phyloP scores from a whole-genome alignment of 306 rosid genomes.

The Malus orientalis region DNA sequence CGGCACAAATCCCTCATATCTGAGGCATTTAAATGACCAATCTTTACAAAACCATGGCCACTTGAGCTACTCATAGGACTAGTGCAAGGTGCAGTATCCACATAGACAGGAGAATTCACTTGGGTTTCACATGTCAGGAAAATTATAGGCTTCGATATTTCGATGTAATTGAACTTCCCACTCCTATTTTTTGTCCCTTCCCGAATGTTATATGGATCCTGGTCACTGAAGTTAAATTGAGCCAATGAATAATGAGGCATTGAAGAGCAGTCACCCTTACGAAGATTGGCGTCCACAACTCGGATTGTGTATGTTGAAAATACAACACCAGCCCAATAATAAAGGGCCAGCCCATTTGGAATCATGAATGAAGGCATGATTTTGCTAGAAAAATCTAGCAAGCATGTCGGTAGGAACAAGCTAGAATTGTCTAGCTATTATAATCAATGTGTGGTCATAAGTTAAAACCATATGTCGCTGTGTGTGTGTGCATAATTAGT shows the following conservation, averaged over 20 bases:
- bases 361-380: no score
- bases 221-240: background rate
- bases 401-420: no score
- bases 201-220: no score
- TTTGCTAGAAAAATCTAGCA: no score
- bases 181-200: no score
- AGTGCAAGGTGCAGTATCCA: background rate
- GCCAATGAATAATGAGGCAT: constrained; percentile 1
- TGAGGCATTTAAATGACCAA: background rate
- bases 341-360: no score
- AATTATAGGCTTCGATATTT: background rate
- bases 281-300: constrained; percentile 9
- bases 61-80: background rate
- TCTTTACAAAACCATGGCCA: background rate
- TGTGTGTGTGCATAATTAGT: no score
- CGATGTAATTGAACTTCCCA: no score
- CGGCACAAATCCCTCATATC: constrained; percentile 2
- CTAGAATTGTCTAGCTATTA: no score
- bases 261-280: background rate
- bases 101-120: background rate
- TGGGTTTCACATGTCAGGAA: background rate
- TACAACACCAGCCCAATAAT: no score
- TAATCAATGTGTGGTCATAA: no score
- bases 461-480: no score
- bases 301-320: constrained; percentile 12